Conservation (phyloP, 805 yeast species). For the Candida broadrunensis region DNA sequence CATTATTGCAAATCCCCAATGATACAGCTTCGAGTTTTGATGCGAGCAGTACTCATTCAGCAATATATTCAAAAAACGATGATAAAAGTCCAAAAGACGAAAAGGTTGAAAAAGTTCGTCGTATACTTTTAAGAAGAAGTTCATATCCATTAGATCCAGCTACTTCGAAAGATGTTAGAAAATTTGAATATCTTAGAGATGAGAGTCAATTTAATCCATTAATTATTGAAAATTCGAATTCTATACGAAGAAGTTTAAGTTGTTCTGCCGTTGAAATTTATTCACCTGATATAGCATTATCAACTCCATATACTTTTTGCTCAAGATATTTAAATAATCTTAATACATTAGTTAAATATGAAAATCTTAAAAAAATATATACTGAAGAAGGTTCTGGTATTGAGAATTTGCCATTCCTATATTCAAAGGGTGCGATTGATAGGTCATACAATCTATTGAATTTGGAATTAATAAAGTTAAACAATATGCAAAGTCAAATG, state of each 20-base stretch:
- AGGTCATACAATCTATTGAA: slow-evolving; percentile 24
- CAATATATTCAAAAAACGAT: background rate
- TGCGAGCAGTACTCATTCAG: background rate
- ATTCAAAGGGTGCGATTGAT: slow-evolving; percentile 12
- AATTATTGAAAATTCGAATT: background rate
- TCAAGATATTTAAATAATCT: slow-evolving; percentile 14
- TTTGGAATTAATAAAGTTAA: slow-evolving; percentile 26
- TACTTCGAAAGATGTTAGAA: slow-evolving; percentile 7
- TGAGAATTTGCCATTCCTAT: background rate
- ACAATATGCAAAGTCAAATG: slow-evolving; percentile 24
- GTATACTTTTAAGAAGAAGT: slow-evolving; percentile 20
- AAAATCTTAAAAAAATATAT: slow-evolving; percentile 12
- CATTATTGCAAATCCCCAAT: slow-evolving; percentile 15
- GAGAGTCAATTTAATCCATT: background rate
- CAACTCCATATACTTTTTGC: slow-evolving; percentile 16
- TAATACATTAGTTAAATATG: slow-evolving; percentile 16
- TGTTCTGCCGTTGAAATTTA: slow-evolving; percentile 18
- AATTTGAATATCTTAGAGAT: background rate
- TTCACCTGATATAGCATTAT: slow-evolving; percentile 2
- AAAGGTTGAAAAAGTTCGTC: slow-evolving; percentile 11
- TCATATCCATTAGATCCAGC: slow-evolving; percentile 15
- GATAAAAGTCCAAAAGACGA: background rate
- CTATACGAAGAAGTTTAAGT: slow-evolving; percentile 18
- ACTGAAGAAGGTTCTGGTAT: slow-evolving; percentile 4
- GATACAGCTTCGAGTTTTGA: slow-evolving; percentile 1